These are phyloP conservation scores for Chalara sp. DNA, from an alignment of 2,329 filamentous ascomycete species.

Conservation along the genomic window DNA sequence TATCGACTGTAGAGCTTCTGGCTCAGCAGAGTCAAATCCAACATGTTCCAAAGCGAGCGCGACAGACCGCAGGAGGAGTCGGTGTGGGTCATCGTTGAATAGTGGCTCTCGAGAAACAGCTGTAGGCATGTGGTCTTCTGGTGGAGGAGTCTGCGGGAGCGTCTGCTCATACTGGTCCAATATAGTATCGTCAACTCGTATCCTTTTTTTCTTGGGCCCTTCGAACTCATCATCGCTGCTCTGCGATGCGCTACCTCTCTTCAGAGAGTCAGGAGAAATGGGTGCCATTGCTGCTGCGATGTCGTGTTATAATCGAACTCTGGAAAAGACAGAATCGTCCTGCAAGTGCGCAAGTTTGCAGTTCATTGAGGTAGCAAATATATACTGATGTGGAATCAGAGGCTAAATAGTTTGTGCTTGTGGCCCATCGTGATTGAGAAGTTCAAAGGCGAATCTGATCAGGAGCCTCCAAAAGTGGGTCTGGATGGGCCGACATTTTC, in stretches of 20 bases:
- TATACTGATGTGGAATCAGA: no score
- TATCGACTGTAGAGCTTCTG: constrained; percentile 53
- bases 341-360: not conserved
- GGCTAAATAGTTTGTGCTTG: no score
- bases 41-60: constrained; percentile 48
- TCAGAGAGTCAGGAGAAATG: constrained; percentile 14
- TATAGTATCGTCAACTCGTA: constrained; percentile 6
- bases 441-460: no score
- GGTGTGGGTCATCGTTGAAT: constrained; percentile 23
- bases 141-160: constrained; percentile 19
- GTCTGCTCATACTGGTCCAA: not conserved
- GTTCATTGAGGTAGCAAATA: not conserved
- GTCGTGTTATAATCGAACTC: not conserved
- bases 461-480: no score
- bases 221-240: constrained; percentile 19
- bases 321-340: not conserved
- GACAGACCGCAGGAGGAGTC: constrained; percentile 45
- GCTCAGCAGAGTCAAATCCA: constrained; percentile 48
- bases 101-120: constrained; percentile 7
- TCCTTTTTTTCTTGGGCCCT: constrained; percentile 20
- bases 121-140: constrained; percentile 10
- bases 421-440: no score
- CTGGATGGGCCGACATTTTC: no score
- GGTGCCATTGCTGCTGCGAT: constrained; percentile 4
- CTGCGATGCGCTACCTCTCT: constrained; percentile 19